Base-by-base conservation (phyloP, 179 eudicot genomes). In the Heliamphora pulchella region DNA sequence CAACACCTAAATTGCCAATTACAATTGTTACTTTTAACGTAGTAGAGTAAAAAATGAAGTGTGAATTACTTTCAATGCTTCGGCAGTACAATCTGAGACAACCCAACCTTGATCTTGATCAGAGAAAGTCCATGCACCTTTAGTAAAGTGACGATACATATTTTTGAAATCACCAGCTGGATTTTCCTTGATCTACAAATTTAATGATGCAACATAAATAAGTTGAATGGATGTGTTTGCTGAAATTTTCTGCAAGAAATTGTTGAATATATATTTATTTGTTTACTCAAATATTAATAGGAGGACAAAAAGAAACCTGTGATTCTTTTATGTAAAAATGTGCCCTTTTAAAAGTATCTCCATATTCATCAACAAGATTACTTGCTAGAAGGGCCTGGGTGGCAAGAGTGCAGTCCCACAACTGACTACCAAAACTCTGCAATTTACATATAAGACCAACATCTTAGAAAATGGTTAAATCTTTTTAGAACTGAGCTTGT, bases 91-190 rank as follows among this genome's bases (percentile, higher is more conserved):
- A 44, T 84, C 84, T 8, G 87, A 84, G 67, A 84, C 76, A 0
- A 17, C 75, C 82, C 78, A 84, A 58, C 87, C 87, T 51, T 84
- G 84, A 50, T 84, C 82, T 84, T 81, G 84, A 75, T 67, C 76
- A 0, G 84, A 79, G 51, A 84, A 84, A 53, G 87, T 71, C 87
- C 84, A 84, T 11, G 81, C 46, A 31, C 84, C 84, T 64, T 84
- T 79, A 57, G 84, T 74, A 18, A 59, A 53, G 17, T 64, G 70
- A 0, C 81, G 67, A 48, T 81, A 84, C 86, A 80, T 83, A 10
- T 20, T 70, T 10, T 55, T 5, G n/a, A 41, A 82, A 17, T 82
- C 75, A 54, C 75, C 77, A 48, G 81, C 46, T 0, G 79, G 81
- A 57, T 78, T 82, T 43, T 82, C 84, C 65, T 82, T 51, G 43